Conservation (phyloP, 2,329 filamentous ascomycete species). For the Colletotrichum melonis region DNA sequence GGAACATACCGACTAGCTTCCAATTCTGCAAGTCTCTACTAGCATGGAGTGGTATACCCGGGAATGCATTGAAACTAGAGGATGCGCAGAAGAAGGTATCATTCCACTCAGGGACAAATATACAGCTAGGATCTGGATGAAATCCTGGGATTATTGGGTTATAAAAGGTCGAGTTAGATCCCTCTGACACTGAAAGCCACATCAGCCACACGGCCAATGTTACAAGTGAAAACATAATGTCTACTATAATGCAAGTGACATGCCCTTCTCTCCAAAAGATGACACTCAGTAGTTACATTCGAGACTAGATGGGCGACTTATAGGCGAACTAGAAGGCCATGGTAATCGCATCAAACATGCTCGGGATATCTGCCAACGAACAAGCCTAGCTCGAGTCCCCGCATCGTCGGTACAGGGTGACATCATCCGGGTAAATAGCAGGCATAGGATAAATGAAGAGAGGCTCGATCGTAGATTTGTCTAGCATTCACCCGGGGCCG, state of each 20-base stretch:
- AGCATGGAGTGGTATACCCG: conserved; percentile 63
- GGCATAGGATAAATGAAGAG: background rate
- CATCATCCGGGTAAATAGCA: conserved; percentile 3
- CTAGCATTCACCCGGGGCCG: background rate
- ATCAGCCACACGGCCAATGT: background rate
- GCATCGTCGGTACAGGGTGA: conserved; percentile 5
- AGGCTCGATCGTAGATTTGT: background rate
- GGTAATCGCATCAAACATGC: background rate
- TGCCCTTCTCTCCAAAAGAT: no score
- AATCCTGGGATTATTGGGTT: conserved; percentile 63
- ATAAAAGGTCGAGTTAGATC: conserved; percentile 40
- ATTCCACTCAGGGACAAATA: conserved; percentile 49
- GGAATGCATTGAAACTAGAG: conserved; percentile 64
- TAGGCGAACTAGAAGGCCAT: background rate
- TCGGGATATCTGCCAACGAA: background rate
- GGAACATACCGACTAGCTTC: conserved; percentile 46
- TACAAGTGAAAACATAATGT: background rate
- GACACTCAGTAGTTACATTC: background rate
- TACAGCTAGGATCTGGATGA: conserved; percentile 60
- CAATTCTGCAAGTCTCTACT: conserved; percentile 63
- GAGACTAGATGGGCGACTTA: background rate
- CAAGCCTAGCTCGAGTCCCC: background rate
- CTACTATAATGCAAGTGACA: no score
- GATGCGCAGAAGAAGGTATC: conserved; percentile 62
- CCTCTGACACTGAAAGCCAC: no score